These are phyloP conservation scores for Linum tenue DNA, from an alignment of 345 rosid genomes.

Conservation along the genomic window DNA sequence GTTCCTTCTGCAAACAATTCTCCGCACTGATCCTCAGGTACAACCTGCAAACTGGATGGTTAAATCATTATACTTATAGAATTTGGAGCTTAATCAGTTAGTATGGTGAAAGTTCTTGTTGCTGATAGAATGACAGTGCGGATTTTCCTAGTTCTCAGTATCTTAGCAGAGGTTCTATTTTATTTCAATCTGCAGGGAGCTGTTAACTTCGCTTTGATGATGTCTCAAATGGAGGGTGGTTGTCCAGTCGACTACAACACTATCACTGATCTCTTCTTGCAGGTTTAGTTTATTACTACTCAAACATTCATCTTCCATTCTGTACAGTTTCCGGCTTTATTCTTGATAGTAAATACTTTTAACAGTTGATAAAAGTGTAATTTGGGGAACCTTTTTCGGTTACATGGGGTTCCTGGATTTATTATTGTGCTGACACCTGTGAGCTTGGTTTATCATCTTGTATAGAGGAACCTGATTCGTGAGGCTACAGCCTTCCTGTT, in stretches of 20 bases:
- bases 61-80: not conserved
- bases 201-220: slow-evolving; percentile 95
- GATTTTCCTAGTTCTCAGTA: not conserved
- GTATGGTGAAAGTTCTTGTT: not conserved
- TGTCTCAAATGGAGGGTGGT: slow-evolving; percentile 99
- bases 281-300: slow-evolving; percentile 40
- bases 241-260: slow-evolving; percentile 95
- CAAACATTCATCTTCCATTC: not conserved
- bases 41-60: not conserved
- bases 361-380: not conserved
- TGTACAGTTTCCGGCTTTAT: not conserved
- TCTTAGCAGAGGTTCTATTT: slow-evolving; percentile 2
- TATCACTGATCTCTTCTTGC: slow-evolving; percentile 97
- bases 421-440: not conserved
- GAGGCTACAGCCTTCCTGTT: slow-evolving; percentile 97
- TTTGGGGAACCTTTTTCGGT: not conserved
- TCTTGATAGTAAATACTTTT: too few species aligned
- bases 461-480: slow-evolving; percentile 86
- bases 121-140: slow-evolving; percentile 1
- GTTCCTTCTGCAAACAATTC: slow-evolving; percentile 97
- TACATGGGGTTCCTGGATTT: not conserved
- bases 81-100: not conserved
- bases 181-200: slow-evolving; percentile 63
- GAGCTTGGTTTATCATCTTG: not conserved
- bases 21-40: slow-evolving; percentile 98